Percentiles rank a stretch among this genome's conserved stretches.
These are phyloP conservation scores for Cladosporium velox DNA, from an alignment of 2,329 filamentous ascomycete species.

Conservation along the genomic window DNA sequence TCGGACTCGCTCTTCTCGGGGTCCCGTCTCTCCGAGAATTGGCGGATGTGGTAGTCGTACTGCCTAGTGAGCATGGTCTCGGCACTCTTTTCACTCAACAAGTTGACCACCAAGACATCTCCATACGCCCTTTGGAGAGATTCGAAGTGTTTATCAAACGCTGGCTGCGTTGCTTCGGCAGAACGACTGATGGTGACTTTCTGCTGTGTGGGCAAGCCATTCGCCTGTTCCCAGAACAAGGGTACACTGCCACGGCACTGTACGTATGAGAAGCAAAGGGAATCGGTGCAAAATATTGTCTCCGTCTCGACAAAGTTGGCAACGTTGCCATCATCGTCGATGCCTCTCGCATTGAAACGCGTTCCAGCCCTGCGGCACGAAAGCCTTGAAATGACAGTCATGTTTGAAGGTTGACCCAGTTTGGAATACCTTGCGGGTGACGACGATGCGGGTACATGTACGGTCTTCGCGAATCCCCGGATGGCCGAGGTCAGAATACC, in stretches of 20 bases:
- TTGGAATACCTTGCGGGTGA: slow-evolving; percentile 67
- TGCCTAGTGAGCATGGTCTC: slow-evolving; percentile 80
- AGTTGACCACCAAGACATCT: slow-evolving; percentile 86
- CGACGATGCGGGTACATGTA: slow-evolving; percentile 76
- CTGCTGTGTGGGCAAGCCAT: slow-evolving; percentile 87
- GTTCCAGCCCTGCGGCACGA: slow-evolving; percentile 91
- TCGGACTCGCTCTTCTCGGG: slow-evolving; percentile 49
- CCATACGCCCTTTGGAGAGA: slow-evolving; percentile 85
- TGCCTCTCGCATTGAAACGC: slow-evolving; percentile 93
- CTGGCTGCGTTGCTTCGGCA: slow-evolving; percentile 84
- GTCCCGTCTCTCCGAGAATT: slow-evolving; percentile 63
- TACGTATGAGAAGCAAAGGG: slow-evolving; percentile 85
- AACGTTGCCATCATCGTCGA: slow-evolving; percentile 96
- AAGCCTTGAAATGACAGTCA: slow-evolving; percentile 88
- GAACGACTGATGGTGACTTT: slow-evolving; percentile 92
- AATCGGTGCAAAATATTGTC: slow-evolving; percentile 81
- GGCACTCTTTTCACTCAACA: slow-evolving; percentile 87
- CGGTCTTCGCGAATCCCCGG: slow-evolving; percentile 84
- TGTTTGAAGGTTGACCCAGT: slow-evolving; percentile 74
- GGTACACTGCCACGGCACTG: slow-evolving; percentile 92
- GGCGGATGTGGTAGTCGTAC: slow-evolving; percentile 75
- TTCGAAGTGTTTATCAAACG: slow-evolving; percentile 93
- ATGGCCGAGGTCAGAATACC: slow-evolving; percentile 91
- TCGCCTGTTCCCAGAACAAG: slow-evolving; percentile 93
- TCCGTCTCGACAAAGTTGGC: slow-evolving; percentile 99